Conservation (phyloP, 345 rosid genomes). For the Boechera stricta region DNA sequence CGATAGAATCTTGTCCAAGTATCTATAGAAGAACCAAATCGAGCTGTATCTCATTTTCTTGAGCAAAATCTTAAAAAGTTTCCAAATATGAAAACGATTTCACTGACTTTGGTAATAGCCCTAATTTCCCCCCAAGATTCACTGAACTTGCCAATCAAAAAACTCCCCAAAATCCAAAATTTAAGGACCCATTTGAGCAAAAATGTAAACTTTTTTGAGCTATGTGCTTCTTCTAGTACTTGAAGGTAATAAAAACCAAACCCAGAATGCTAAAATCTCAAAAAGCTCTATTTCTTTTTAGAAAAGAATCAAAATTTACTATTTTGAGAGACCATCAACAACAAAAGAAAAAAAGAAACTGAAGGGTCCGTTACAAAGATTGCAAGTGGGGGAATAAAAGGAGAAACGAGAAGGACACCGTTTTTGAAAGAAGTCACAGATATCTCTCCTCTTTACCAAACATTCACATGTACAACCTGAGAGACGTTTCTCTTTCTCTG, state of each 20-base stretch:
- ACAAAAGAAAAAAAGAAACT: not conserved
- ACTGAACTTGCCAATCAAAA: conserved; percentile 19
- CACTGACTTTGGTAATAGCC: conserved; percentile 19
- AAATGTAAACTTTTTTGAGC: conserved; percentile 4
- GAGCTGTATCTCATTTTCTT: conserved; percentile 52
- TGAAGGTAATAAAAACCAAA: not conserved
- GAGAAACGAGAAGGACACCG: conserved; percentile 49
- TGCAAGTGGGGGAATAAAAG: conserved; percentile 29
- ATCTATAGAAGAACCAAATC: conserved; percentile 48
- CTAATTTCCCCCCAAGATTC: conserved; percentile 27
- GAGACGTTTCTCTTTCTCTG: conserved; percentile 52
- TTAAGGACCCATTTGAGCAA: conserved; percentile 20
- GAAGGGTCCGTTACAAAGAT: conserved; percentile 24
- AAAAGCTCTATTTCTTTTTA: conserved; percentile 33
- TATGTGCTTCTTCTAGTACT: conserved; percentile 3
- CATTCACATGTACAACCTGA: conserved; percentile 63
- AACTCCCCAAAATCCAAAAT: not conserved
- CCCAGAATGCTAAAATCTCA: not conserved
- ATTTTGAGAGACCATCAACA: not conserved
- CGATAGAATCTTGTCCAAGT: conserved; percentile 35
- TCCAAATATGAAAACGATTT: conserved; percentile 21
- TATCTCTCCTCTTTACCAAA: conserved; percentile 47
- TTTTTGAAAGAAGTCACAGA: conserved; percentile 47
- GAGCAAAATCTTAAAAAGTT: conserved; percentile 22
- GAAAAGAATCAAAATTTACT: conserved; percentile 21